Percentiles rank a stretch among this genome's conserved stretches.
phyloP scores from a whole-genome alignment of 2,329 filamentous ascomycete genomes.

The Colletotrichum destructivum region DNA sequence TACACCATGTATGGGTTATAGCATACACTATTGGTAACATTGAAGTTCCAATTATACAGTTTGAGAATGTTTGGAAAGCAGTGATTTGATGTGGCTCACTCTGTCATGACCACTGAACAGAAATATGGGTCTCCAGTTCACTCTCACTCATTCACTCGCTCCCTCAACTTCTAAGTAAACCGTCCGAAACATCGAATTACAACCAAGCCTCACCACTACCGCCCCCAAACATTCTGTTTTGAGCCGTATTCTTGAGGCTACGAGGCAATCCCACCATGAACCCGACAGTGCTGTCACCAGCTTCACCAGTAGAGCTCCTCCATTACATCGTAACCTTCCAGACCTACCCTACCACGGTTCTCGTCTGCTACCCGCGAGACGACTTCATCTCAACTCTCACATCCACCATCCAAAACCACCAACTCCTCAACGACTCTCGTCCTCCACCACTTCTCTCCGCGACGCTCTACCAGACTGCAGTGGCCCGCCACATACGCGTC shows the following conservation, averaged over 20 bases:
- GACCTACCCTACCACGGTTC: conserved; percentile 72
- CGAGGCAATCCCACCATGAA: not conserved
- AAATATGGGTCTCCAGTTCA: no score
- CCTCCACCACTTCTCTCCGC: conserved; percentile 65
- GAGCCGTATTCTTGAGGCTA: not conserved
- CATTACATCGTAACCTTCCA: conserved; percentile 73
- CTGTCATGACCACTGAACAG: no score
- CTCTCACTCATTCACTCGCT: no score
- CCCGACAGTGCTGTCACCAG: conserved; percentile 66
- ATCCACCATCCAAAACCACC: conserved; percentile 54
- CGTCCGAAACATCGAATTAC: no score
- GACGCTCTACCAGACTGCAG: conserved; percentile 78
- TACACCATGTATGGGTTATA: no score
- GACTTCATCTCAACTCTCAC: conserved; percentile 75
- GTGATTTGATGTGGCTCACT: no score
- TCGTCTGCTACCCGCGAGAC: conserved; percentile 78
- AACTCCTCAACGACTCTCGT: not conserved
- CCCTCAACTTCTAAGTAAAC: no score
- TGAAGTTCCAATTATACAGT: no score
- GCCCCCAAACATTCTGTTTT: no score
- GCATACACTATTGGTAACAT: no score
- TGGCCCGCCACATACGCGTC: conserved; percentile 78
- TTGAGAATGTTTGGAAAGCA: no score
- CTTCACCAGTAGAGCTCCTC: conserved; percentile 74
- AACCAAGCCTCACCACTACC: not conserved